Base-by-base conservation (phyloP, 805 yeast genomes). In the Starmerella apis region DNA sequence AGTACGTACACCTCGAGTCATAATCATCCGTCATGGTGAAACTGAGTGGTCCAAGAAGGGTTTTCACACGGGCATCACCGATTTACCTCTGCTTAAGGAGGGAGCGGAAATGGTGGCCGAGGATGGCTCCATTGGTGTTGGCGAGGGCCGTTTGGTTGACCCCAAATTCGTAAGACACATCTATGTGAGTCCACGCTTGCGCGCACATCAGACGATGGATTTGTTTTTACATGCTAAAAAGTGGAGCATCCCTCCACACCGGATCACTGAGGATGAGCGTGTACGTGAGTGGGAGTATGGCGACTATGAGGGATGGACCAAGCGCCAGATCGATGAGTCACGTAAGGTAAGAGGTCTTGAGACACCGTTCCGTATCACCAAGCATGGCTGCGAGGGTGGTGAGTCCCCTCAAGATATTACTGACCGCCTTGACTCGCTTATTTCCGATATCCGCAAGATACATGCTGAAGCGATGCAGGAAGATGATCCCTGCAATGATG, bases 11-110 rank as follows among this genome's bases (percentile, higher is more conserved):
- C 71, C 71, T 3, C 53, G 71, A 39, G 64, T 67, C 4, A 67
- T 68, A 35, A 60, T 68, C 45, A 61, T 69, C 24, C 68, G 72
- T 25, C 72, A 69, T 47, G 72, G 77, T 25, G 95, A 88, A 69
- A 88, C 97, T 2, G 94, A 81, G 65, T 88, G 97, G 97, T 88
- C 96, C 42, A 80, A 83, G 61, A 75, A 87, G 2, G 97, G 97
- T 23, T 95, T 86, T 64, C 82, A 85, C 68, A 90, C 97, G 3
- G 86, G 96, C 2, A 57, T 71, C 38, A 90, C 97, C 1, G 96
- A 90, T 59, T 63, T 90, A 16, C 79, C 79, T 9, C 74, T 90
- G 61, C 86, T 96, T 1, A 73, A 71, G 2, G 81, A 77, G 58
- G 97, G 96, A 45, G 84, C 78, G 13, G 70, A 70, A 32, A 92